Evolutionary conservation across 805 yeast genomes (phyloP), one percentile per base, ranked within the genome.

Genomic region (Groenewaldozyma tartarivorans): DNA sequence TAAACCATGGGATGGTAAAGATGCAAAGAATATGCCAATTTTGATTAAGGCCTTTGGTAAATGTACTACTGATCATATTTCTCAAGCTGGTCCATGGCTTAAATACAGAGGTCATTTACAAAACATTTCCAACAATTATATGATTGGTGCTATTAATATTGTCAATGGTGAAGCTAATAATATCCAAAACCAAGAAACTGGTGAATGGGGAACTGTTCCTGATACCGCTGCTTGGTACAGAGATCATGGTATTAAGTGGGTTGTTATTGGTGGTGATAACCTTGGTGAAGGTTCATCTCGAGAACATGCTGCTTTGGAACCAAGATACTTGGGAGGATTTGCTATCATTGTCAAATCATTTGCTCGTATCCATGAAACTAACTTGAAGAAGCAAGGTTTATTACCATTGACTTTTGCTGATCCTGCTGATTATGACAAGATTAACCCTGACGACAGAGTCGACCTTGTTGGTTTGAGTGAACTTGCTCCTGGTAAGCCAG

Each of bases 41-140:
- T 79, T 90, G 70, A 85, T 90, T 69, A 90, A 90, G 74, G 84
- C 96, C 54, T 72, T 80, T 50, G 97, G 96, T 72, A 90, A 90
- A 77, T 88, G 96, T 66, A 90, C 98, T 58, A 90, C 98, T 57
- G 98, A 90, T 74, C 97, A 90, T 72, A 90, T 90, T 60, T 90
- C 97, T 60, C 88, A 87, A 94, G 97, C 97, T 62, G 97, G 97
- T 71, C 96, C 97, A 63, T 90, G 97, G 97, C 83, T 90, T 77
- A 90, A 90, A 74, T 90, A 90, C 88, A 84, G 96, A 77, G 97
- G 97, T 71, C 97, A 90, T 74, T 77, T 90, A 72, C 88, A 87
- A 74, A 90, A 90, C 81, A 90, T 90, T 64, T 87, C 96, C 55
- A 87, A 90, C 79, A 90, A 90, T 77, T 90, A 92, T 73, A 88